A percentile compares a stretch with the other conserved stretches of the same genome.
Evolutionary conservation across 2,329 filamentous ascomycete genomes (phyloP).

Genomic region (Macroventuria anomochaeta): DNA sequence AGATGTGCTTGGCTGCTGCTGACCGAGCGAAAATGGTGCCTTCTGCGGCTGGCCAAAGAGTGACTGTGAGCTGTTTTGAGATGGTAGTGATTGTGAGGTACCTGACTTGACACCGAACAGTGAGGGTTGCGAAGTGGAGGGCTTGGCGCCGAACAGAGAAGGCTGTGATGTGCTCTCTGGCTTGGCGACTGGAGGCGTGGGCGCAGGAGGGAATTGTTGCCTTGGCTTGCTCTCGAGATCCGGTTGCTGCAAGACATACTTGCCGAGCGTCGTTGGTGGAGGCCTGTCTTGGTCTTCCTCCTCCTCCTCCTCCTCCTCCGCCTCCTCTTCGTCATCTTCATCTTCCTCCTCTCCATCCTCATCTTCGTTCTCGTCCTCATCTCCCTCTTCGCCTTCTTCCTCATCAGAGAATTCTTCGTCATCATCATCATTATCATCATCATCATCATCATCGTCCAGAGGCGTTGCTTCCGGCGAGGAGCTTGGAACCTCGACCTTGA

Average conservation of each 20-base stretch:
- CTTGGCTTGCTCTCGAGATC: neutral
- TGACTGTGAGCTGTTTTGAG: constrained; percentile 9
- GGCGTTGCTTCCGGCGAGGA: constrained; percentile 44
- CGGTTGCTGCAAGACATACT: constrained; percentile 11
- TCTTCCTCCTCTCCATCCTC: constrained; percentile 54
- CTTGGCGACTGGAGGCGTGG: constrained; percentile 40
- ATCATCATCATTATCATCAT: constrained; percentile 38
- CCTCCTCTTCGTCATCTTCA: constrained; percentile 44
- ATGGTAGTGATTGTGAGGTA: neutral
- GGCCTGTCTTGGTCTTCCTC: neutral
- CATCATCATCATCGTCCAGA: constrained; percentile 40
- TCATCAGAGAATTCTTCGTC: constrained; percentile 50
- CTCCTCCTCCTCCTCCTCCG: constrained; percentile 8
- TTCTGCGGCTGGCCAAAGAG: constrained; percentile 30
- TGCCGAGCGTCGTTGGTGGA: constrained; percentile 14
- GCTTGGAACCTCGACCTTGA: constrained; percentile 50
- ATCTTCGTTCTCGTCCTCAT: constrained; percentile 51
- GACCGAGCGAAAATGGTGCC: constrained; percentile 18
- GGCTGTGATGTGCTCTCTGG: constrained; percentile 22
- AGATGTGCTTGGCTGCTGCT: constrained; percentile 24
- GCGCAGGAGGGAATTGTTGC: constrained; percentile 34
- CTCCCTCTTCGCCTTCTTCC: constrained; percentile 47
- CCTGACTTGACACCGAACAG: neutral
- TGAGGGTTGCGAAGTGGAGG: constrained; percentile 1
- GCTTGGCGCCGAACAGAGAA: constrained; percentile 9